phyloP scores from a whole-genome alignment of 2,329 filamentous ascomycete species.

The Aphanocladium album region DNA sequence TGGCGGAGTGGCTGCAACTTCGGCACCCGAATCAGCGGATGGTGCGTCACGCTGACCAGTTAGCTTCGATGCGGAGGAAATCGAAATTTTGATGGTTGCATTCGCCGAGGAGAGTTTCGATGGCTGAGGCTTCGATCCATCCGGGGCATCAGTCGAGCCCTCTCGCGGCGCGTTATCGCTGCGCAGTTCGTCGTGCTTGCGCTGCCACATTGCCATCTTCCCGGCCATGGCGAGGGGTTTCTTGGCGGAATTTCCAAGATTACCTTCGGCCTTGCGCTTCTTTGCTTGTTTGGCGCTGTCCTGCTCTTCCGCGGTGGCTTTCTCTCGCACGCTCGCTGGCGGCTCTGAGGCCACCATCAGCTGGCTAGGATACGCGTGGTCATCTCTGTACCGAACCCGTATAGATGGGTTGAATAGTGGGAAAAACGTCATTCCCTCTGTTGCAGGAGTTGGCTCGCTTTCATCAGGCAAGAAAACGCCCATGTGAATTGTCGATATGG shows the following conservation, averaged over 20 bases:
- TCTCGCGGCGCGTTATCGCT: slow-evolving; percentile 10
- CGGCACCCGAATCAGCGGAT: slow-evolving; percentile 13
- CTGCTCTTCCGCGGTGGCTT: slow-evolving; percentile 17
- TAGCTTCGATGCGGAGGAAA: slow-evolving; percentile 11
- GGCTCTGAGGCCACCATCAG: slow-evolving; percentile 52
- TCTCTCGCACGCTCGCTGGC: slow-evolving; percentile 22
- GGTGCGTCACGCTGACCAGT: background rate
- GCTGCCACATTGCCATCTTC: slow-evolving; percentile 41
- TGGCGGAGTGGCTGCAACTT: slow-evolving; percentile 17
- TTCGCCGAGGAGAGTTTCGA: slow-evolving; percentile 13
- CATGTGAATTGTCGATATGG: slow-evolving; percentile 72
- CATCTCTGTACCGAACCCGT: slow-evolving; percentile 72
- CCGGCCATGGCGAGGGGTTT: slow-evolving; percentile 37
- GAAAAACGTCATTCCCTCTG: slow-evolving; percentile 61
- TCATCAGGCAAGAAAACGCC: slow-evolving; percentile 76
- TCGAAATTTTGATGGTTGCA: slow-evolving; percentile 17
- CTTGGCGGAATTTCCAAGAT: slow-evolving; percentile 27
- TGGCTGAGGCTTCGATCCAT: background rate
- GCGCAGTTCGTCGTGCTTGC: slow-evolving; percentile 38
- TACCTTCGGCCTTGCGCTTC: slow-evolving; percentile 49
- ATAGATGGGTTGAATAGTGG: slow-evolving; percentile 64
- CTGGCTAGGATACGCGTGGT: slow-evolving; percentile 65
- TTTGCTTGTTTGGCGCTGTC: slow-evolving; percentile 38
- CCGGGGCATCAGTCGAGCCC: background rate
- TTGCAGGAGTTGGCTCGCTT: slow-evolving; percentile 48